Evolutionary conservation across 768 basidiomycete species (phyloP), one percentile per base, ranked within the genome.

Genomic region (Trichaptum fuscoviolaceum): DNA sequence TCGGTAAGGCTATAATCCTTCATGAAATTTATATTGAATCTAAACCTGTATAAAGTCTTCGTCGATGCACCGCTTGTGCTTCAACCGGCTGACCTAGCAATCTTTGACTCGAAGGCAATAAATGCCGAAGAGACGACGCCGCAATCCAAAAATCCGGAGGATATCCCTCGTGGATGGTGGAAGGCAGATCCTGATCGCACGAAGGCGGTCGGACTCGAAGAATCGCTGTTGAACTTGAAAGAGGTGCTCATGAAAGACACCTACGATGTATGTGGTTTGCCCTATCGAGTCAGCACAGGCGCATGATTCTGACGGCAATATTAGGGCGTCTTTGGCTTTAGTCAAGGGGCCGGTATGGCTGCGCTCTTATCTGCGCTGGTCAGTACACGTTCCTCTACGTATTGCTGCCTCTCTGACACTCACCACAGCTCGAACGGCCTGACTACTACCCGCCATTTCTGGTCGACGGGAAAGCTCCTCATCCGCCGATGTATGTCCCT

Each of bases 321-420:
- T 23, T 70, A 93, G 90, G 92, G 91, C 27, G 84, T 93, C 8
- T 83, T 93, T 71, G 92, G 92, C 7, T 93, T 93, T 73, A 92
- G 90, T 68, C 93, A 95, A 77, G 92, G 92, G 18, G 92, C 90
- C 18, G 86, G 85, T 4, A 82, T 93, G 76, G 93, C 90, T 35
- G 88, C 85, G 9, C 71, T 93, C 36, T 78, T 93, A 25, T 77
- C 88, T 30, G 88, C 90, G 25, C 74, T 93, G 73, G 91, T 93
- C 68, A 36, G 87, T 78, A 30, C 30, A 30, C 26, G 66, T 26
- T 35, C 34, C 24, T 62, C 65, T 30, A 63, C 62, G 59, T 34
- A 30, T 3, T 20, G 52, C 18, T 42, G 68, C 34, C 63, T 64
- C 7, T 59, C 34, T 64, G 63, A n/a, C 12, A 60, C 62, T 25